A percentile compares a stretch with the other conserved stretches of the same genome.
phyloP scores from a whole-genome alignment of 441 rosid genomes.

The Bocquillonia castaneifolia region DNA sequence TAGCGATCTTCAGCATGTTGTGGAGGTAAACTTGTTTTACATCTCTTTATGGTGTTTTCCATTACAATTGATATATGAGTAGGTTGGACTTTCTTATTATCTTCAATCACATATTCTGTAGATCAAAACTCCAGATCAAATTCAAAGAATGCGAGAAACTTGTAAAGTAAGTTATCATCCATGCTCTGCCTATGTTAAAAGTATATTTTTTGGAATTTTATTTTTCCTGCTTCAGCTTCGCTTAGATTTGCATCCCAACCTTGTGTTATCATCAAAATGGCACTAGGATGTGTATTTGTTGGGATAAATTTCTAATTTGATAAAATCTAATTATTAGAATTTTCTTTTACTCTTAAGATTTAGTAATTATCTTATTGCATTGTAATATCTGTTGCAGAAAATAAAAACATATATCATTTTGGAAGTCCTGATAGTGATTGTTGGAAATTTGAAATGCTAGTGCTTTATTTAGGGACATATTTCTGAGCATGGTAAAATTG shows the following conservation, averaged over 20 bases:
- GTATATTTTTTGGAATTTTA: background rate
- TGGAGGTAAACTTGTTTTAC: constrained; percentile 54
- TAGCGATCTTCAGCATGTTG: constrained; percentile 75
- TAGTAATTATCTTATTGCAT: background rate
- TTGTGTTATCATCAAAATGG: background rate
- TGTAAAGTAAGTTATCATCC: constrained; percentile 56
- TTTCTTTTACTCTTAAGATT: background rate
- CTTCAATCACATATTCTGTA: constrained; percentile 28
- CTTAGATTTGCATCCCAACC: too few relatives aligned
- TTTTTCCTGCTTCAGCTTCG: constrained; percentile 2
- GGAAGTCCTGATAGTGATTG: background rate
- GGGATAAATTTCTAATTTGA: background rate
- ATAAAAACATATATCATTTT: background rate
- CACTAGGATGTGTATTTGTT: too few relatives aligned
- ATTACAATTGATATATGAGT: background rate
- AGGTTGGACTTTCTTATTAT: constrained; percentile 9
- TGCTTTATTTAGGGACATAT: too few relatives aligned
- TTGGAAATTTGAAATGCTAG: background rate
- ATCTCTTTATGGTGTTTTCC: background rate
- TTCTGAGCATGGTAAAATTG: background rate
- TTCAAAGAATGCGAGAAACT: constrained; percentile 83
- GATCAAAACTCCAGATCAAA: constrained; percentile 80
- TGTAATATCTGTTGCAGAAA: background rate
- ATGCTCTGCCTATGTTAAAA: background rate
- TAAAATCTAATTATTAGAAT: background rate